phyloP scores from a whole-genome alignment of 2,329 filamentous ascomycete genomes.

The Mollisiaceae sp. region DNA sequence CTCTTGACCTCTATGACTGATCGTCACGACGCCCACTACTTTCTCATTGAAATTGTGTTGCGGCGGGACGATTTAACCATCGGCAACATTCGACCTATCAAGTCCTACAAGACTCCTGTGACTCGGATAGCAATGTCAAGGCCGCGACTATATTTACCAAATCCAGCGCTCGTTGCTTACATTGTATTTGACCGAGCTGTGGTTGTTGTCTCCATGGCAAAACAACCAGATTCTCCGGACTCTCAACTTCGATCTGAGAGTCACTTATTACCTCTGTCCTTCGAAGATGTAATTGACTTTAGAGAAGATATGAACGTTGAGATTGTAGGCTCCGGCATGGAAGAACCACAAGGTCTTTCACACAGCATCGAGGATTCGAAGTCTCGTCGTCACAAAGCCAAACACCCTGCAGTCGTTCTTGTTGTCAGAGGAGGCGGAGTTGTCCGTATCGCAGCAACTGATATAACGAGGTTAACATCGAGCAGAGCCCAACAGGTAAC shows the following conservation, averaged over 20 bases:
- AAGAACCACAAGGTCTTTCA: slow-evolving; percentile 55
- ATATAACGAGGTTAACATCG: slow-evolving; percentile 64
- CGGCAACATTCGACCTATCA: slow-evolving; percentile 70
- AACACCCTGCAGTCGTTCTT: slow-evolving; percentile 66
- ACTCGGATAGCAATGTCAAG: slow-evolving; percentile 47
- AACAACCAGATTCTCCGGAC: slow-evolving; percentile 72
- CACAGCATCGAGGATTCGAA: slow-evolving; percentile 53
- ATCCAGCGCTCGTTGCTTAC: slow-evolving; percentile 80
- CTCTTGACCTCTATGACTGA: slow-evolving; percentile 63
- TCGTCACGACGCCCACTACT: slow-evolving; percentile 65
- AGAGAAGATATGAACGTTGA: slow-evolving; percentile 67
- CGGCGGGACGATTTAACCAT: slow-evolving; percentile 59
- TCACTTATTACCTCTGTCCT: slow-evolving; percentile 67
- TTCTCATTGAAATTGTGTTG: slow-evolving; percentile 74
- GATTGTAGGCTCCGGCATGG: slow-evolving; percentile 66
- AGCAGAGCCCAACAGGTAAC: slow-evolving; percentile 68
- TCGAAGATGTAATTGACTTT: slow-evolving; percentile 88
- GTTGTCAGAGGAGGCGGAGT: slow-evolving; percentile 67
- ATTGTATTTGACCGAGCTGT: slow-evolving; percentile 80
- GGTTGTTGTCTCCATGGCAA: slow-evolving; percentile 75
- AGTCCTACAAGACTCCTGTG: slow-evolving; percentile 63
- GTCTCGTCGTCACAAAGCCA: slow-evolving; percentile 58
- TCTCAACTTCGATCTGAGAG: slow-evolving; percentile 75
- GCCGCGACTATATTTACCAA: slow-evolving; percentile 78
- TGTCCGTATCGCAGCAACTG: slow-evolving; percentile 62